phyloP scores from a whole-genome alignment of 2,329 filamentous ascomycete species.

The Byssochlamys sp. region DNA sequence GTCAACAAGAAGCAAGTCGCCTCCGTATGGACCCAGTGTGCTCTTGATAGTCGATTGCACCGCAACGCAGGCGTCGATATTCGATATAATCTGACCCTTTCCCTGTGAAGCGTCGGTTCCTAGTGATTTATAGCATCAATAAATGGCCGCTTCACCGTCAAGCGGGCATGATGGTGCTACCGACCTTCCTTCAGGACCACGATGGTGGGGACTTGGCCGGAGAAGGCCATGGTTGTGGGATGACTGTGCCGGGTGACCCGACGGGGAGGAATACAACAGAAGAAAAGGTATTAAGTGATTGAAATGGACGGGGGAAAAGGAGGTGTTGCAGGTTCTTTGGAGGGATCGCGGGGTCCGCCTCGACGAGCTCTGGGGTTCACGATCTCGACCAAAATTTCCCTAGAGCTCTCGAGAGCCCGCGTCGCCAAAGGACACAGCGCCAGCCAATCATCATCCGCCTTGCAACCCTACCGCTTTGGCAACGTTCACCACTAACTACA shows the following conservation, averaged over 20 bases:
- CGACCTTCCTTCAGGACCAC: constrained; percentile 94
- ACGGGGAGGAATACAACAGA: constrained; percentile 6
- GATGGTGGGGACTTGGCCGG: constrained; percentile 93
- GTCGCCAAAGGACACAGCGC: constrained; percentile 19
- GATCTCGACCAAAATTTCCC: constrained; percentile 35
- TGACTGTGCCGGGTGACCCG: constrained; percentile 1
- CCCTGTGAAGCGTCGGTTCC: constrained; percentile 96
- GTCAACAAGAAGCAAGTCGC: constrained; percentile 90
- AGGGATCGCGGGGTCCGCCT: constrained; percentile 9
- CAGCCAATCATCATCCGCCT: constrained; percentile 23
- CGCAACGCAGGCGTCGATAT: constrained; percentile 95
- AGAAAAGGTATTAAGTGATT: constrained; percentile 3
- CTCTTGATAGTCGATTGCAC: constrained; percentile 93
- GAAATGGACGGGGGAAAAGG: constrained; percentile 7
- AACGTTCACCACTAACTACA: not conserved
- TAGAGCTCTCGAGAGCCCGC: constrained; percentile 25
- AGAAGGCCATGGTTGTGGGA: constrained; percentile 69
- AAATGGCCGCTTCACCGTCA: constrained; percentile 2
- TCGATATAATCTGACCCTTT: constrained; percentile 90
- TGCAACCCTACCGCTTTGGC: constrained; percentile 8
- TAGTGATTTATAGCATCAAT: constrained; percentile 34
- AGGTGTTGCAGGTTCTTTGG: constrained; percentile 17
- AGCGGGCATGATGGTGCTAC: constrained; percentile 30
- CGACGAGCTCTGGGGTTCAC: constrained; percentile 21
- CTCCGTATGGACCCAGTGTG: constrained; percentile 91